A percentile compares a stretch with the other conserved stretches of the same genome.
phyloP scores from a whole-genome alignment of 805 yeast genomes.

The Metschnikowia hibisci region DNA sequence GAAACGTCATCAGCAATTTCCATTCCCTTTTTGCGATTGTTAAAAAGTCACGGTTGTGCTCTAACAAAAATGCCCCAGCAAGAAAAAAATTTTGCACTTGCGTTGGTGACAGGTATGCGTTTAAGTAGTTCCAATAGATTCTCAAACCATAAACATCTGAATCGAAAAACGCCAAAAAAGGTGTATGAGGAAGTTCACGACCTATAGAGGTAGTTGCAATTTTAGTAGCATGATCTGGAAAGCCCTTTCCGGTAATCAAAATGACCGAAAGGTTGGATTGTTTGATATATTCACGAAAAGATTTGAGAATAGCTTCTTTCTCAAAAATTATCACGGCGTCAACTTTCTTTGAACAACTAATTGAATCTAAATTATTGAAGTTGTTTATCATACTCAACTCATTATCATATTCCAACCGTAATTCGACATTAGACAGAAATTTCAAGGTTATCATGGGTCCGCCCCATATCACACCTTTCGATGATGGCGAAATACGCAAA shows the following conservation, averaged over 20 bases:
- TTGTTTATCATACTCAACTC: conserved; percentile 8
- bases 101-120: background rate
- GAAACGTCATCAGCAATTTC: conserved; percentile 11
- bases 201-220: conserved; percentile 8
- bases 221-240: conserved; percentile 15
- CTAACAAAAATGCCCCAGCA: conserved; percentile 16
- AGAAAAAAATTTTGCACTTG: conserved; percentile 5
- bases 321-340: conserved; percentile 28
- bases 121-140: conserved; percentile 13
- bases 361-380: background rate
- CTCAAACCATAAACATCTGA: conserved; percentile 19
- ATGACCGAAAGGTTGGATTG: background rate
- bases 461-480: conserved; percentile 17
- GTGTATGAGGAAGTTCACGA: conserved; percentile 4
- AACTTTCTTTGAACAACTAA: background rate
- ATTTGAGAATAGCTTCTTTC: conserved; percentile 40
- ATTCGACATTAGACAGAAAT: background rate
- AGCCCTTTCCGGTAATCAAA: conserved; percentile 17
- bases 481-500: conserved; percentile 10
- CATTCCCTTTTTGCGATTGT: conserved; percentile 14
- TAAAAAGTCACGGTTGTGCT: conserved; percentile 13
- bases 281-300: conserved; percentile 24
- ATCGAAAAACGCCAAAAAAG: conserved; percentile 14
- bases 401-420: conserved; percentile 1
- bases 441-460: conserved; percentile 7